phyloP scores from a whole-genome alignment of 257 asterid species.

The Buddleja alternifolia region DNA sequence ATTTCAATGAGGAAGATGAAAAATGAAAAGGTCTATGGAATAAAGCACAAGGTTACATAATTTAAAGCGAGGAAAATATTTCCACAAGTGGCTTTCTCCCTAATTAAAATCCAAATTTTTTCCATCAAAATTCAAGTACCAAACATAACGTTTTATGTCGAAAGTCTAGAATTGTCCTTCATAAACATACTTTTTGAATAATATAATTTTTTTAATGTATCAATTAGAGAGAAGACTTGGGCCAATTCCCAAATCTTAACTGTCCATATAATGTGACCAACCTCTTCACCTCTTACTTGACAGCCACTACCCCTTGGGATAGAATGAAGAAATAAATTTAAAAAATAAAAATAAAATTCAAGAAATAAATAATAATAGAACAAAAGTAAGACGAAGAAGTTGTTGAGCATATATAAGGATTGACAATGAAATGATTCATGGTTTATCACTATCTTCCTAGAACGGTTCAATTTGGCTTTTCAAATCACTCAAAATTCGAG shows the following conservation, averaged over 20 bases:
- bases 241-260: slow-evolving; percentile 31
- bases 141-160: too few relatives aligned
- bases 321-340: too few relatives aligned
- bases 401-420: background rate
- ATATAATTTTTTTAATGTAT: too few relatives aligned
- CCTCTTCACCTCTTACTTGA: slow-evolving; percentile 35
- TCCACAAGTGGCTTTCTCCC: too few relatives aligned
- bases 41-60: too few relatives aligned
- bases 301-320: slow-evolving; percentile 25
- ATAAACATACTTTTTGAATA: too few relatives aligned
- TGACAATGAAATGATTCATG: background rate
- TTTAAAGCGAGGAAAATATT: too few relatives aligned
- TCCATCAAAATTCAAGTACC: too few relatives aligned
- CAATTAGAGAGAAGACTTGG: slow-evolving; percentile 32
- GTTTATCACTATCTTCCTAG: background rate
- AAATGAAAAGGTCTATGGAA: too few relatives aligned
- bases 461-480: background rate
- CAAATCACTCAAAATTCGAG: too few relatives aligned
- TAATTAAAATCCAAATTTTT: too few relatives aligned
- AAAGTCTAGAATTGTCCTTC: slow-evolving; percentile 25
- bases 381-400: background rate
- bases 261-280: slow-evolving; percentile 33
- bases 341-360: background rate
- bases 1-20: too few relatives aligned
- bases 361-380: background rate